These are phyloP conservation scores for Nosema granulosis DNA, from an alignment of 371 early-diverging fungal genomes.

Conservation along the genomic window DNA sequence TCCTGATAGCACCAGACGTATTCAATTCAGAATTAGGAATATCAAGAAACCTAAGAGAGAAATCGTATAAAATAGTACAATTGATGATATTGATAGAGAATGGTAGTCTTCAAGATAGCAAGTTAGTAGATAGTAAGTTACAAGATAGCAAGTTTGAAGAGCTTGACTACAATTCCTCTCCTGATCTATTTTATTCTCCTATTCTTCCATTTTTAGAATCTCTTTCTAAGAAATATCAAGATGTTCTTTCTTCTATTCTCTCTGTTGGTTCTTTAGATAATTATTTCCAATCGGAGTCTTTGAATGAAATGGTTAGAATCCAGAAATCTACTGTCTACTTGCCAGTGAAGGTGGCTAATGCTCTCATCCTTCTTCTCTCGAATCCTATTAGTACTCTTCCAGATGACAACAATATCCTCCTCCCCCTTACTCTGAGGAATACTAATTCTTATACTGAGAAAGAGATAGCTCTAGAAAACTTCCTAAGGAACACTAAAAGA, in stretches of 20 bases:
- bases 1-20: constrained; percentile 28
- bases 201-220: too few species aligned
- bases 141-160: too few species aligned
- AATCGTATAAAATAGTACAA: constrained; percentile 22
- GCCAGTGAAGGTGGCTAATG: constrained; percentile 77
- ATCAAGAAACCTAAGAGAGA: constrained; percentile 10
- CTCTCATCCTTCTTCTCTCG: constrained; percentile 74
- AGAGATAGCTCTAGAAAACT: constrained; percentile 40
- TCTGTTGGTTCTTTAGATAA: constrained; percentile 77
- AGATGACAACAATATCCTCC: constrained; percentile 14
- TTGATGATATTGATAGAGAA: neutral
- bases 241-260: constrained; percentile 68
- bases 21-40: constrained; percentile 17
- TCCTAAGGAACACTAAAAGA: constrained; percentile 36
- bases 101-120: neutral
- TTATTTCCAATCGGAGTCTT: constrained; percentile 80
- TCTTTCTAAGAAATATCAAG: constrained; percentile 68
- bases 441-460: constrained; percentile 24
- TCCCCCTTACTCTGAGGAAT: constrained; percentile 31
- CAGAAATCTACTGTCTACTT: constrained; percentile 80
- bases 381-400: constrained; percentile 67
- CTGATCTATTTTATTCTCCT: too few species aligned
- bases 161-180: too few species aligned
- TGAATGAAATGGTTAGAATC: constrained; percentile 74
- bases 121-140: too few species aligned